Percentiles rank a stretch among this genome's conserved stretches.
These are phyloP conservation scores for Cyclotella atomus DNA, from an alignment of 108 stramenopile species.

Conservation along the genomic window DNA sequence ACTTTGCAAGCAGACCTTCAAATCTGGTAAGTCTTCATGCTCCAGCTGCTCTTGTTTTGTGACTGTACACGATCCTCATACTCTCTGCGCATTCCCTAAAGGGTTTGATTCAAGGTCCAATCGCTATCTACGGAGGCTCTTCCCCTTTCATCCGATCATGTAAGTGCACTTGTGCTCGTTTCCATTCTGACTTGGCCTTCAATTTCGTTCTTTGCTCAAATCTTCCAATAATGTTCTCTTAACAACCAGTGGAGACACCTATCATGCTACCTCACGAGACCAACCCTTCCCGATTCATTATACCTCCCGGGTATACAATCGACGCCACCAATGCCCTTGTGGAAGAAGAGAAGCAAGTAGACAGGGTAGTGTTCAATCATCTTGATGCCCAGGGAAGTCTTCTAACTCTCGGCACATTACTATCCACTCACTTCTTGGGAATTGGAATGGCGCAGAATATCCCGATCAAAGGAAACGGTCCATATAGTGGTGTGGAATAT, in stretches of 20 bases:
- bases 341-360: not conserved
- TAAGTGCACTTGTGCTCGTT: too few species aligned
- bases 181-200: too few species aligned
- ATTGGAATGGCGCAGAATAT: not conserved
- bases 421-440: not conserved
- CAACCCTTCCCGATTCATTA: not conserved
- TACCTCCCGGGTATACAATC: not conserved
- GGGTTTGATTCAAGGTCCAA: not conserved
- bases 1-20: slow-evolving; percentile 42
- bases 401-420: not conserved
- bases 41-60: too few species aligned
- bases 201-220: too few species aligned
- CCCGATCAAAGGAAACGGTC: not conserved
- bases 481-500: not conserved
- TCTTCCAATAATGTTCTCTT: too few species aligned
- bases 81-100: too few species aligned
- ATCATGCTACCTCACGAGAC: not conserved
- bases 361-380: not conserved
- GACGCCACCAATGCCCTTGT: not conserved
- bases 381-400: not conserved
- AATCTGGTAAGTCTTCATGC: slow-evolving; percentile 14
- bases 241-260: not conserved
- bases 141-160: too few species aligned
- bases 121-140: not conserved
- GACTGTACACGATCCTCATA: too few species aligned